These are phyloP conservation scores for Magnaporthiopsis rhizophila DNA, from an alignment of 2,329 filamentous ascomycete genomes.

Conservation along the genomic window DNA sequence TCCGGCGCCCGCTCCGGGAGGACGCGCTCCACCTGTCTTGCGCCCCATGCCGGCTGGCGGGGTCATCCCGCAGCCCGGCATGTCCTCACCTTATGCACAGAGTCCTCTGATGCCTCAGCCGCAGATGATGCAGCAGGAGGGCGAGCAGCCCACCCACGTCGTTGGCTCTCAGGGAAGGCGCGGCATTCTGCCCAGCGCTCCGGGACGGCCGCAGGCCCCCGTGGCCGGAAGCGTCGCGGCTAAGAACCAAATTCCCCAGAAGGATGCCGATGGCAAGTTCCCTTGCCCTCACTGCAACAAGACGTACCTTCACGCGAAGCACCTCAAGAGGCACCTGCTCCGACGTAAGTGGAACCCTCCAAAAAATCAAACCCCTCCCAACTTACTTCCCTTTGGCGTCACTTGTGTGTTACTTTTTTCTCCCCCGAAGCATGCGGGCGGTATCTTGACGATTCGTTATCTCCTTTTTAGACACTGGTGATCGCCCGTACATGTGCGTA, in stretches of 20 bases:
- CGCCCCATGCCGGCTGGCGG: constrained; percentile 66
- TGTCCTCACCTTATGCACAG: constrained; percentile 53
- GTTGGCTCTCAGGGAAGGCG: constrained; percentile 90
- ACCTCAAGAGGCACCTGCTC: constrained; percentile 90
- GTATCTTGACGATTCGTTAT: not conserved
- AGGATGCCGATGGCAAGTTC: constrained; percentile 96
- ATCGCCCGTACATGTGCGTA: constrained; percentile 96
- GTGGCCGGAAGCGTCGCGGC: constrained; percentile 57
- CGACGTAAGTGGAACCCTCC: constrained; percentile 64
- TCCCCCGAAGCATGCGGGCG: not conserved
- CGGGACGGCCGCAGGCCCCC: constrained; percentile 72
- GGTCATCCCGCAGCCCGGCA: constrained; percentile 49
- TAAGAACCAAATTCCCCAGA: constrained; percentile 82
- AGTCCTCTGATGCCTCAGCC: constrained; percentile 47
- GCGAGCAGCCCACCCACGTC: constrained; percentile 73
- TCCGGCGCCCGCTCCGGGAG: constrained; percentile 54
- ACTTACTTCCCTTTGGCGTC: not conserved
- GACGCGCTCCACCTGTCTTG: constrained; percentile 49
- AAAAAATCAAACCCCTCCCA: too few relatives aligned
- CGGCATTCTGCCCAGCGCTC: constrained; percentile 85
- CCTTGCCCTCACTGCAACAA: constrained; percentile 97
- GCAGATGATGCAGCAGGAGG: constrained; percentile 45
- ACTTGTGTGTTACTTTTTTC: not conserved
- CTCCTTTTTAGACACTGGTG: constrained; percentile 69
- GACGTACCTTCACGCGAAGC: constrained; percentile 95